These are phyloP conservation scores for Tetrahymena borealis DNA, from an alignment of 73 alveolate species.

Conservation along the genomic window DNA sequence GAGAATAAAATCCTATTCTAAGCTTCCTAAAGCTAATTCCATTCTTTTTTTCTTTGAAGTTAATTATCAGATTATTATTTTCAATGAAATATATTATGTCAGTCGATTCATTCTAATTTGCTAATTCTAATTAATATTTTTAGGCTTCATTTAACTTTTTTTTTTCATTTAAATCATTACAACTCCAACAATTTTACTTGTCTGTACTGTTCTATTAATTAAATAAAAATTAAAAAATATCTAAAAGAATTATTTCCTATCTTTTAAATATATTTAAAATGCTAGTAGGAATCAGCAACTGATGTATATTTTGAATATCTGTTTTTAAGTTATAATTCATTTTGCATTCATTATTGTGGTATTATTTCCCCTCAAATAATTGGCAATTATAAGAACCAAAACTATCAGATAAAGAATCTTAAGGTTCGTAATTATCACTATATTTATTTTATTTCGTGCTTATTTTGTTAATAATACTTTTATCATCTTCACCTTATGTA, in stretches of 20 bases:
- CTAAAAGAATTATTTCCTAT: background rate
- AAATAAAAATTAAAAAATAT: background rate
- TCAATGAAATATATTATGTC: background rate
- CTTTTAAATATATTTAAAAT: background rate
- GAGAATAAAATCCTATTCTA: background rate
- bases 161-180: background rate
- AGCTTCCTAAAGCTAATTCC: background rate
- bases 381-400: too few relatives aligned
- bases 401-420: too few relatives aligned
- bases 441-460: too few relatives aligned
- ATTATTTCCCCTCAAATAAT: too few relatives aligned
- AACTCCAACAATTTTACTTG: background rate
- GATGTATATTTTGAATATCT: background rate
- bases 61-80: background rate
- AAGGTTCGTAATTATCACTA: too few relatives aligned
- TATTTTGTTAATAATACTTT: too few relatives aligned
- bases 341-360: background rate
- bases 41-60: background rate
- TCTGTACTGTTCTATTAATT: background rate
- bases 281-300: background rate
- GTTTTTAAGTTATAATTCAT: background rate
- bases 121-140: background rate
- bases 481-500: too few relatives aligned
- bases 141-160: background rate
- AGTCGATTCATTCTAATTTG: background rate